Evolutionary conservation across 2,329 filamentous ascomycete genomes (phyloP), one percentile per base, ranked within the genome.

Genomic region (Fusarium illudens): DNA sequence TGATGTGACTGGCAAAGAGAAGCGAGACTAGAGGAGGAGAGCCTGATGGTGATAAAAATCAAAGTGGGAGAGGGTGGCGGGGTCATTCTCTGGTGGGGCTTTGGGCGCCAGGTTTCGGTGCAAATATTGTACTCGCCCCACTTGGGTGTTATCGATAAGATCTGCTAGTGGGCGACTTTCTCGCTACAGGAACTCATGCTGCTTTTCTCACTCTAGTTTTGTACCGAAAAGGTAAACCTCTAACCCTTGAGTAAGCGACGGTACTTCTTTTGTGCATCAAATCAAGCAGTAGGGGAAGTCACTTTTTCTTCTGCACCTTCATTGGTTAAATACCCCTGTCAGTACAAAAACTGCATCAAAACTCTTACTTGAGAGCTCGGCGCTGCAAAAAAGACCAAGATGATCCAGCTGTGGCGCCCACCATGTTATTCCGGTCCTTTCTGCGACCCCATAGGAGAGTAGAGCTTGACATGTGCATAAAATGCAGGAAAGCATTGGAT

Each of bases 31-130:
- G 51, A 60, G 54, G 55, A 36, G 61, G 55, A 67, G 63, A 71
- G 68, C 50, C 70, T 72, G 68, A 62, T 68, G 65, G 65, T 63
- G 68, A 73, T 67, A 66, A 73, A 74, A 75, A 67, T 73, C 67
- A 58, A 68, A 71, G 62, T 62, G 59, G 56, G 60, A 62, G 61
- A 69, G 60, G 70, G 71, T 70, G 70, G 72, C 61, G 67, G 65
- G 71, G 66, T 62, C 62, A 55, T 32, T 30, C 7, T 32, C 60
- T 64, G 64, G 73, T 66, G 72, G 71, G 67, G 64, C 60, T 58
- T 25, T 52, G 49, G 42, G 50, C 39, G 39, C 39, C 39, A 44
- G 39, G 37, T 42, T 44, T 44, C 27, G 39, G 39, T 44, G 39
- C 39, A 44, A 44, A 27, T 44, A 27, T 44, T 44, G 39, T 27